Evolutionary conservation across 805 yeast species (phyloP).

Genomic region (Wickerhamiella azyma): DNA sequence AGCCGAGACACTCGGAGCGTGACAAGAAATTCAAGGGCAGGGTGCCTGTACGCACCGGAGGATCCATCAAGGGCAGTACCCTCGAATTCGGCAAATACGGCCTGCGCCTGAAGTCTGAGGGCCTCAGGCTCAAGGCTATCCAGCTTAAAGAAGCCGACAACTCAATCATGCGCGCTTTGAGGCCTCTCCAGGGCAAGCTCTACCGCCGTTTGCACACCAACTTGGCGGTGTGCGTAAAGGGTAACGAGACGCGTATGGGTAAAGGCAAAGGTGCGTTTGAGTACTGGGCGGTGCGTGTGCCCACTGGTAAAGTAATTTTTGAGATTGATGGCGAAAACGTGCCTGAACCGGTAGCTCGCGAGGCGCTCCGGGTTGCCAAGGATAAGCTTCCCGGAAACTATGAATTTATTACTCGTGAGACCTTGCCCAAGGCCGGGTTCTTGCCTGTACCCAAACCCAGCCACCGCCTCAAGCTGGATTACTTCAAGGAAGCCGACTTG

Average conservation of each 20-base stretch:
- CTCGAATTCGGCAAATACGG: conserved; percentile 75
- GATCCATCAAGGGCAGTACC: conserved; percentile 78
- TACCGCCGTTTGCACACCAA: conserved; percentile 74
- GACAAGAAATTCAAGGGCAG: conserved; percentile 86
- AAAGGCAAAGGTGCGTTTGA: conserved; percentile 97
- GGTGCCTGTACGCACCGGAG: conserved; percentile 88
- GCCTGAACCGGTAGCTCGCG: conserved; percentile 82
- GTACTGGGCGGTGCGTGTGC: conserved; percentile 93
- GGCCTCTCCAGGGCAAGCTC: conserved; percentile 57
- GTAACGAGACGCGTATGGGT: conserved; percentile 99
- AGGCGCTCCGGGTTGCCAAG: conserved; percentile 77
- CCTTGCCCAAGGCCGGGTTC: conserved; percentile 57
- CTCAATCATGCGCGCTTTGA: conserved; percentile 67
- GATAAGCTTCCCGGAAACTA: conserved; percentile 85
- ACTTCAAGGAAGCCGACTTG: conserved; percentile 37
- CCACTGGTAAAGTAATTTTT: conserved; percentile 85
- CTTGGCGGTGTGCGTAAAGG: conserved; percentile 86
- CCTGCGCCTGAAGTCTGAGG: conserved; percentile 76
- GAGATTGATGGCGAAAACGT: conserved; percentile 64
- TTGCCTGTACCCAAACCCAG: conserved; percentile 34
- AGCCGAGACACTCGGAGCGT: conserved; percentile 53
- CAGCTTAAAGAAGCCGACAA: conserved; percentile 87
- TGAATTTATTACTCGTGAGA: conserved; percentile 60
- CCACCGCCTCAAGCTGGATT: conserved; percentile 37
- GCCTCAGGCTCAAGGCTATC: conserved; percentile 69